Evolutionary conservation across 305 asterid genomes (phyloP), one percentile per base, ranked within the genome.

Genomic region (Fraxinus ornus): DNA sequence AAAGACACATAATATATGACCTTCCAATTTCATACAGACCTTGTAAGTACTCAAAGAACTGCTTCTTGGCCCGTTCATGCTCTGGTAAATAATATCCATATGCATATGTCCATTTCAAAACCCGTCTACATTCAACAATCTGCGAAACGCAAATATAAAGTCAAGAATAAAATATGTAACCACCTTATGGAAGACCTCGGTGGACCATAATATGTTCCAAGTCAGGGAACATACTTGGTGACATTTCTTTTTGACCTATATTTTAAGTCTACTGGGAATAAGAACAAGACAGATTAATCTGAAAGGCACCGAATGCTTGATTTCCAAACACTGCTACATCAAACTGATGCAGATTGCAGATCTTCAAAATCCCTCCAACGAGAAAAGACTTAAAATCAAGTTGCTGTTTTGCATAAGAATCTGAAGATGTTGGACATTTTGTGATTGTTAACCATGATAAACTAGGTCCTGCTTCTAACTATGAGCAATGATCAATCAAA

Each of bases 81-180:
- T 94, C 97, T 2, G 94, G 92, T 75, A 94, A 84, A 89, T 95
- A 95, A 89, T 62, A 95, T 70, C 98, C 98, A 91, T 95, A 95
- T 71, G 98, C 91, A 87, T 95, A 95, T 8, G 98, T 95, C 98
- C 98, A 95, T 78, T 92, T 92, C 80, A 95, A 86, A 76, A 95
- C 98, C 86, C 98, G 90, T 78, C 98, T 93, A 80, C 98, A 94
- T 89, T 94, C 98, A 72, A 95, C 98, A 76, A 94, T 91, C 98
- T 94, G 92, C 86, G 84, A 81, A 86, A 83, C 80, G 80, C 36
- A 80, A 72, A 79, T 82, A 26, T 30, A 84, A 57, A 81, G 57
- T 77, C 73, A 55, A 84, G 35, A 79, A 78, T 75, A 84, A 72
- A 52, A 52, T 17, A 84, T 37, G 70, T 33, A 41, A 35, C 44